Evolutionary conservation across 139 green algal species (phyloP), one percentile per base, ranked within the genome.

Genomic region (Deuterostichococcus epilithicus): DNA sequence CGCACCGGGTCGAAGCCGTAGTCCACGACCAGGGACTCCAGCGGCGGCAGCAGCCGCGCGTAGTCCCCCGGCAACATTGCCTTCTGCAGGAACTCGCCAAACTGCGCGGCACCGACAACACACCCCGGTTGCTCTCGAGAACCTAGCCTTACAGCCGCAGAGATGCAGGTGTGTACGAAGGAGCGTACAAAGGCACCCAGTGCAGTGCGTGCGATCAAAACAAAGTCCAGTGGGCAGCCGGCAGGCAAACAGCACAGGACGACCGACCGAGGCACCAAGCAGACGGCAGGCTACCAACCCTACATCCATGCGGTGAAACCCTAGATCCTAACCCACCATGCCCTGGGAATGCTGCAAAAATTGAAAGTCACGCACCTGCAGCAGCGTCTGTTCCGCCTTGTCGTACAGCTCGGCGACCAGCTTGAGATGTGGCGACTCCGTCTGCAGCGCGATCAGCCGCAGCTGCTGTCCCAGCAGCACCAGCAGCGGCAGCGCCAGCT

Each of bases 361-460:
- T 35, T 5, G 1, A 35, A 1, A 69, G 0, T 34, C 2, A 22
- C 32, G 6, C 37, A 81, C 76, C 76, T 86, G 84, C 60, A 71
- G 42, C 1, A 42, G 71, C 5, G 81, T 89, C 36, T 89, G 82
- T 73, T 97, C 89, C 72, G 90, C 94, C 35, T 83, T 85, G 83
- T 97, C 93, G 65, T 92, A 92, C 78, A 93, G 88, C 76, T 94
- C 91, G 5, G 86, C 85, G 28, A 96, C 69, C 37, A 96, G 82
- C 84, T 97, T 97, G 38, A 97, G 74, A 75, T 94, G 91, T 39
- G 86, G 81, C 15, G 77, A 80, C 52, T 88, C 58, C 22, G 81
- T 89, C 32, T 87, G 76, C 44, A 87, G 83, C 38, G 85, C 76
- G 37, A 91, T 91, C 28, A 86, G 77, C 68, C 86, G 86, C 63